A percentile compares a stretch with the other conserved stretches of the same genome.
Evolutionary conservation across 495 filamentous ascomycete genomes (phyloP).

Genomic region (Podospora fimiseda): DNA sequence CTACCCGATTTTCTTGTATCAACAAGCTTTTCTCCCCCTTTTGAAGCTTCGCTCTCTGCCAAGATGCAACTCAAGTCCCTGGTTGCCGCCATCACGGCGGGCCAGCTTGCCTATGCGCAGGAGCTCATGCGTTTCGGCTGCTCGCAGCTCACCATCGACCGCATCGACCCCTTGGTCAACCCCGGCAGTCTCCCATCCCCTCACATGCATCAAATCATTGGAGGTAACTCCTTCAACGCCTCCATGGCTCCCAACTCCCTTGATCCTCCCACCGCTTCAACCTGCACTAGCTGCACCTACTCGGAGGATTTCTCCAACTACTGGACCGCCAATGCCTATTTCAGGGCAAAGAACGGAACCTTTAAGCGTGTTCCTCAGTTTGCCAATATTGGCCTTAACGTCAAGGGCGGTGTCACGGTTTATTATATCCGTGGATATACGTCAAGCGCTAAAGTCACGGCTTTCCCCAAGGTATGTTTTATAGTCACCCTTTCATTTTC

Average conservation of each 20-base stretch:
- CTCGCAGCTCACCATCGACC: constrained; percentile 39
- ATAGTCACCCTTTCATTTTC: no score
- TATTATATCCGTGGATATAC: constrained; percentile 33
- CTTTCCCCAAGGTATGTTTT: constrained; percentile 38
- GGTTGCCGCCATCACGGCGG: constrained; percentile 10
- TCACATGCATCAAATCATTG: constrained; percentile 44
- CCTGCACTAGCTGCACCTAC: constrained; percentile 25
- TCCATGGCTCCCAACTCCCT: constrained; percentile 36
- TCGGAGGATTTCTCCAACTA: constrained; percentile 26
- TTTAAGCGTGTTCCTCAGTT: constrained; percentile 37
- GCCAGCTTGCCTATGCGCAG: constrained; percentile 22
- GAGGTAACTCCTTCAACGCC: constrained; percentile 45
- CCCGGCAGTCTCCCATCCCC: constrained; percentile 33
- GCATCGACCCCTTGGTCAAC: constrained; percentile 40
- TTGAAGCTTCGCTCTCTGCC: not conserved
- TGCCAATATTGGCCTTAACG: constrained; percentile 32
- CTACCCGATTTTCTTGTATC: constrained; percentile 5
- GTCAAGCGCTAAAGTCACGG: constrained; percentile 28
- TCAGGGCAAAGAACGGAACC: constrained; percentile 40
- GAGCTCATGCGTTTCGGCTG: constrained; percentile 45
- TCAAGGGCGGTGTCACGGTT: constrained; percentile 39
- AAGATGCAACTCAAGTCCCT: constrained; percentile 17
- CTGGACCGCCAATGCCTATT: constrained; percentile 45
- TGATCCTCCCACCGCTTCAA: constrained; percentile 23
- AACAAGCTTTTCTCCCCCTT: no score